Evolutionary conservation across 805 yeast genomes (phyloP), one percentile per base, ranked within the genome.

Genomic region (Millerozyma acaciae): DNA sequence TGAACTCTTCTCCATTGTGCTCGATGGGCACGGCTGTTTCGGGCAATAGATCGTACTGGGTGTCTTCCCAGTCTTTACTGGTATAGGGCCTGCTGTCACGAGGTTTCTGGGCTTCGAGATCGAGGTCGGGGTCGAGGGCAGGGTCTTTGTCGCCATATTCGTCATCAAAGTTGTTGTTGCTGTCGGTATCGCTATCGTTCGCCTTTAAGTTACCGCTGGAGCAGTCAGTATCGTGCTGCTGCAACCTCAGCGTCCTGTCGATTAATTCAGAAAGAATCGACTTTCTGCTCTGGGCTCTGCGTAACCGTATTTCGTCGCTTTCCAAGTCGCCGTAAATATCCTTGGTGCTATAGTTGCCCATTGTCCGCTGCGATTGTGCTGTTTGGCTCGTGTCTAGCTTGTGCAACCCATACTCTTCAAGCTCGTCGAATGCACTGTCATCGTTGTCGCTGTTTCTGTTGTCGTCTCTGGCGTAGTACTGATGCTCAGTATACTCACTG

Each of bases 271-370:
- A 44, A 15, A 62, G 39, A 8, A 65, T 50, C 13, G 62, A 56
- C 14, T 43, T 44, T 44, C 61, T 54, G 2, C 68, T 53, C 20
- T 48, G 50, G n/a, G 48, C 39, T 35, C 71, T 44, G 30, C 53
- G 53, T 17, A 54, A 32, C 10, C 50, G 53, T 19, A 62, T 54
- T 33, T 61, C 62, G 9, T 46, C 51, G 22, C 45, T 40, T 20
- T 49, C 50, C 40, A 59, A 38, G 35, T 50, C 58, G 4, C 66
- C 64, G 37, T 51, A 59, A n/a, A 60, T 58, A 16, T 55, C 60
- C 19, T 50, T 47, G 5, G 52, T 55, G 2, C 60, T 42, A 31
- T 38, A 50, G 14, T 20, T 47, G 34, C 15, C 28, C 30, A 16
- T 16, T 14, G 19, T 34, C 28, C 9, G 23, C 31, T 16, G 20